Evolutionary conservation across 805 yeast genomes (phyloP).

Genomic region (Candida maris): DNA sequence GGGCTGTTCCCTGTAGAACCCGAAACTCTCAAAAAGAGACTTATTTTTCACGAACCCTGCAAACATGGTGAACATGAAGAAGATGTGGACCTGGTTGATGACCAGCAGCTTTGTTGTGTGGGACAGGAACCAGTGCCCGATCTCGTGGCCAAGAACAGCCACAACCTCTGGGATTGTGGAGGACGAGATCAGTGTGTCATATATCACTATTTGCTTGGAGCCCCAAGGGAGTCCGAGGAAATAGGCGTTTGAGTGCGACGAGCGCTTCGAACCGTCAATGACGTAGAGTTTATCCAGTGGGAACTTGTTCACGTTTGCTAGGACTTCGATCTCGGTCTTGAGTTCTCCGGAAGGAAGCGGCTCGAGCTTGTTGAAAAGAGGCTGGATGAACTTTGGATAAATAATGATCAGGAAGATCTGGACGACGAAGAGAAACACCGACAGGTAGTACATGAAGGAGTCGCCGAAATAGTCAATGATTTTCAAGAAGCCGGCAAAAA

Average conservation of each 20-base stretch:
- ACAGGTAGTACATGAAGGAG: slow-evolving; percentile 74
- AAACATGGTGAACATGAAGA: slow-evolving; percentile 66
- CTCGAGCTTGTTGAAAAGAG: slow-evolving; percentile 85
- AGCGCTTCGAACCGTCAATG: slow-evolving; percentile 95
- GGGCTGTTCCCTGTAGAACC: slow-evolving; percentile 66
- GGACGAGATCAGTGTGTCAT: slow-evolving; percentile 83
- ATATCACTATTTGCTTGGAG: slow-evolving; percentile 89
- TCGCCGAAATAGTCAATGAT: slow-evolving; percentile 80
- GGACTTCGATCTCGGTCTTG: slow-evolving; percentile 71
- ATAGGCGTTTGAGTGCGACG: slow-evolving; percentile 95
- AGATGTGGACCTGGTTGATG: slow-evolving; percentile 60
- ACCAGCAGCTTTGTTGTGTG: slow-evolving; percentile 79
- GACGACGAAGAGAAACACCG: slow-evolving; percentile 64
- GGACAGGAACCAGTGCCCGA: slow-evolving; percentile 94
- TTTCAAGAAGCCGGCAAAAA: slow-evolving; percentile 71
- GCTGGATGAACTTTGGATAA: slow-evolving; percentile 83
- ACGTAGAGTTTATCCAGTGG: slow-evolving; percentile 85
- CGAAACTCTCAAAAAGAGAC: slow-evolving; percentile 76
- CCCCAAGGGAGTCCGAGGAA: slow-evolving; percentile 94
- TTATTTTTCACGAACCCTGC: slow-evolving; percentile 75
- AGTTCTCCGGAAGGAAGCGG: slow-evolving; percentile 90
- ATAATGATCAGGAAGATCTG: slow-evolving; percentile 74
- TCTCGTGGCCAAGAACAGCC: slow-evolving; percentile 97
- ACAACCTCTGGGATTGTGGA: slow-evolving; percentile 76
- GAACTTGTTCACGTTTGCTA: slow-evolving; percentile 73